Evolutionary conservation across 2,329 filamentous ascomycete species (phyloP).

Genomic region (Sporothrix humicola): DNA sequence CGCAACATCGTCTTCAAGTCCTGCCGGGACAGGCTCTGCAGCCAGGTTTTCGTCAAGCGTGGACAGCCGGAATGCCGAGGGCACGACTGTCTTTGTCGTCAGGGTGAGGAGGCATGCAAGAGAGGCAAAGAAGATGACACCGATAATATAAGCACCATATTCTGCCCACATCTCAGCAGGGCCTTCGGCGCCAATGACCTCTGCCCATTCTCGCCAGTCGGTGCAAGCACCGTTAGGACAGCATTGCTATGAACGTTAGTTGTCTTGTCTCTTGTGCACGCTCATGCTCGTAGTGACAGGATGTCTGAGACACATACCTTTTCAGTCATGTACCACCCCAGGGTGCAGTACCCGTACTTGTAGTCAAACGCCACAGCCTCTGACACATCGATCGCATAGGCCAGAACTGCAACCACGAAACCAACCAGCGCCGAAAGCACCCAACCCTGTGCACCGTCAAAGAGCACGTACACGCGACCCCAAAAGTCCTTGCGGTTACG

Average conservation of each 20-base stretch:
- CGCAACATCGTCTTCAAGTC: constrained; percentile 48
- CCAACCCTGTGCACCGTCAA: constrained; percentile 93
- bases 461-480: constrained; percentile 75
- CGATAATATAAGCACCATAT: constrained; percentile 74
- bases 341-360: constrained; percentile 84
- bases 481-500: constrained; percentile 81
- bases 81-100: constrained; percentile 91
- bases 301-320: constrained; percentile 49
- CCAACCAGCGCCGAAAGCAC: constrained; percentile 90
- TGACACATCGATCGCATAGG: constrained; percentile 86
- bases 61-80: constrained; percentile 82
- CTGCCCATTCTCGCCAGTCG: constrained; percentile 63
- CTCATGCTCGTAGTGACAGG: neutral
- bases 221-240: constrained; percentile 62
- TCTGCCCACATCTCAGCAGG: constrained; percentile 69
- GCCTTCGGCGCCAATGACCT: constrained; percentile 53
- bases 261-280: neutral
- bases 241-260: constrained; percentile 46
- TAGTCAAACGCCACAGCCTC: constrained; percentile 86
- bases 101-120: constrained; percentile 80
- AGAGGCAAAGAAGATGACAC: constrained; percentile 72
- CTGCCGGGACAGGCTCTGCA: constrained; percentile 58
- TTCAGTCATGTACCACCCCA: constrained; percentile 74
- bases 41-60: constrained; percentile 93
- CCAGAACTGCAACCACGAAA: constrained; percentile 79